Evolutionary conservation across 331 rosid species (phyloP).

Genomic region (Spiraea crenata): DNA sequence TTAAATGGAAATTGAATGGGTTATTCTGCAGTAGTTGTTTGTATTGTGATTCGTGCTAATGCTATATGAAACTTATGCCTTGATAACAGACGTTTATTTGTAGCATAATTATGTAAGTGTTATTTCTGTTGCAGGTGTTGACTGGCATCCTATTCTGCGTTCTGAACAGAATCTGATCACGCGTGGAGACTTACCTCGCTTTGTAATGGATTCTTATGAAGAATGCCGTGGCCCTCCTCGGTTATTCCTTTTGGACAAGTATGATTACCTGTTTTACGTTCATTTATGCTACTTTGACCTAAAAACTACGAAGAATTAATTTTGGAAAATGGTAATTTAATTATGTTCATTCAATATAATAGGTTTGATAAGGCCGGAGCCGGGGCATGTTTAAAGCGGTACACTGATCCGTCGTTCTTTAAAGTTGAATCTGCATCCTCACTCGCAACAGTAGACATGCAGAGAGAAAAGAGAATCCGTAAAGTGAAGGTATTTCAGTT

Average conservation of each 20-base stretch:
- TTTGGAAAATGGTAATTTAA: slow-evolving; percentile 2
- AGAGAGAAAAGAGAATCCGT: slow-evolving; percentile 61
- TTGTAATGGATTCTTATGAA: slow-evolving; percentile 95
- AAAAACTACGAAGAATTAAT: slow-evolving; percentile 16
- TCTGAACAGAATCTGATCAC: slow-evolving; percentile 64
- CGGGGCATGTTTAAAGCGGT: slow-evolving; percentile 96
- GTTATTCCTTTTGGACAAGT: slow-evolving; percentile 94
- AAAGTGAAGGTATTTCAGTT: slow-evolving; percentile 64
- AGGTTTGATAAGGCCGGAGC: slow-evolving; percentile 99
- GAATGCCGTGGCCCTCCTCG: slow-evolving; percentile 92
- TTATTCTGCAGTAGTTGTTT: not conserved
- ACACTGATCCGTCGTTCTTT: slow-evolving; percentile 91
- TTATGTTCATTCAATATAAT: slow-evolving; percentile 25
- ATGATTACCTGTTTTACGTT: slow-evolving; percentile 28
- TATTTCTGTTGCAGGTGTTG: slow-evolving; percentile 61
- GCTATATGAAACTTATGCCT: not conserved
- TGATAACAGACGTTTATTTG: not conserved
- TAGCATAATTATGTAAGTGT: not conserved
- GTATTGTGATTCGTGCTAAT: not conserved
- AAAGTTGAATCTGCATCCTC: slow-evolving; percentile 53
- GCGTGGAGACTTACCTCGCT: slow-evolving; percentile 86
- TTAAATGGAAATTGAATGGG: not conserved
- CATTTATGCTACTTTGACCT: slow-evolving; percentile 10
- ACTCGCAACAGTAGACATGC: slow-evolving; percentile 34
- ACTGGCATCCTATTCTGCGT: slow-evolving; percentile 84